These are phyloP conservation scores for Pezicula carpinea DNA, from an alignment of 2,329 filamentous ascomycete genomes.

Conservation along the genomic window DNA sequence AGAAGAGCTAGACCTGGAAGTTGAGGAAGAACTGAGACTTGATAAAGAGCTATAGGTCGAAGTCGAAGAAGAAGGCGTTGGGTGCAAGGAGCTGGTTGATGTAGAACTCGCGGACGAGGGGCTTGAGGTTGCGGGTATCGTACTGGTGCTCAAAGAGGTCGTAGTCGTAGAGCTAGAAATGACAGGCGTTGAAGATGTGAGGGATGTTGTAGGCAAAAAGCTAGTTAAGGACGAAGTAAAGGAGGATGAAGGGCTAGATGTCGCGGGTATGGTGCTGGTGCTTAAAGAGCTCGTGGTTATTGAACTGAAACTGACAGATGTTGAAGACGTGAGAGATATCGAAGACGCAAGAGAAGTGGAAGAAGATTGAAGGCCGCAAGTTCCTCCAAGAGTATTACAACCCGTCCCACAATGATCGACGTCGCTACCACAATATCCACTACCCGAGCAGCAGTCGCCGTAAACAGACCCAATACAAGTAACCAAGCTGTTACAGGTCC, in stretches of 20 bases:
- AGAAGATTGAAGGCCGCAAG: conserved; percentile 4
- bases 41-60: neutral
- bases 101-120: too few relatives aligned
- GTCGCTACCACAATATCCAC: conserved; percentile 23
- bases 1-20: neutral
- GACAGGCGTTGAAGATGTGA: neutral
- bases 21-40: neutral
- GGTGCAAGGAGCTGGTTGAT: neutral
- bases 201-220: neutral
- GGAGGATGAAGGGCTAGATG: conserved; percentile 1
- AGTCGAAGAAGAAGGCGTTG: neutral
- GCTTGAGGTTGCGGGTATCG: neutral
- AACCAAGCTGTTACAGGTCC: conserved; percentile 10
- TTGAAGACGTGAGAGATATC: neutral
- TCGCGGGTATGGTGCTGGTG: neutral
- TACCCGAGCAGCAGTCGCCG: conserved; percentile 23
- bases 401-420: conserved; percentile 22
- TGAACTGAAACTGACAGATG: neutral
- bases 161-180: neutral
- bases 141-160: neutral
- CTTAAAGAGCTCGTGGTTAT: neutral
- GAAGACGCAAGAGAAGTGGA: conserved; percentile 1
- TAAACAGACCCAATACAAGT: conserved; percentile 14
- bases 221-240: neutral
- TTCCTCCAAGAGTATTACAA: conserved; percentile 19